Conservation (phyloP, 148 eudicot species). For the Camellia sinensis region DNA sequence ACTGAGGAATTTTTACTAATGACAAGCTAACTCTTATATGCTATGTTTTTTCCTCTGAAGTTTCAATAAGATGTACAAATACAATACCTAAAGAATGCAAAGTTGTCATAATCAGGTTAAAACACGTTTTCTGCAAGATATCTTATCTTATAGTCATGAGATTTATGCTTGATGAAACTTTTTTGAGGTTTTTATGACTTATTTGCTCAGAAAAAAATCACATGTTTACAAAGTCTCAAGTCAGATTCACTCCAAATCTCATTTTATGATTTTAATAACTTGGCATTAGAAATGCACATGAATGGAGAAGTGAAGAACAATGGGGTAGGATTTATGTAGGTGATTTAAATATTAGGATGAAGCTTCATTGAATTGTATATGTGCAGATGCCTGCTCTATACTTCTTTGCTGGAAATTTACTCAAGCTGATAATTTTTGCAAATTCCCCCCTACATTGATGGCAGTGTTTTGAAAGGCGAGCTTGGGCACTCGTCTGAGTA, state of each 20-base stretch:
- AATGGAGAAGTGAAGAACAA: background rate
- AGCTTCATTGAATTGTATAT: constrained; percentile 1
- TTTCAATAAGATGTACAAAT: background rate
- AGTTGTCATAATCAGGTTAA: background rate
- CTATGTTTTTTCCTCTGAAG: background rate
- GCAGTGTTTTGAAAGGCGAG: background rate
- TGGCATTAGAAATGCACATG: background rate
- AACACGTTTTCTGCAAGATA: background rate
- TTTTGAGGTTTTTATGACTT: background rate
- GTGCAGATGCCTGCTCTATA: background rate
- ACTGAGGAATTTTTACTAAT: background rate
- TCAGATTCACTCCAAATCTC: background rate
- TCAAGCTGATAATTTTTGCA: background rate
- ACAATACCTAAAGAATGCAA: background rate
- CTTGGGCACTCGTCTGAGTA: too few relatives aligned
- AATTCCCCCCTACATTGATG: background rate
- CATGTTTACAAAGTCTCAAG: background rate
- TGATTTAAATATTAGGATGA: background rate
- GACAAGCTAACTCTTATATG: background rate
- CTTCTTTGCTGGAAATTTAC: background rate
- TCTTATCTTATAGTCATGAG: background rate
- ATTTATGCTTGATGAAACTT: background rate
- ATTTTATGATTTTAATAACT: background rate
- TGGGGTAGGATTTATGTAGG: background rate
- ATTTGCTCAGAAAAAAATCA: background rate